Conservation (phyloP, 2,329 filamentous ascomycete genomes). For the Fusarium udum region DNA sequence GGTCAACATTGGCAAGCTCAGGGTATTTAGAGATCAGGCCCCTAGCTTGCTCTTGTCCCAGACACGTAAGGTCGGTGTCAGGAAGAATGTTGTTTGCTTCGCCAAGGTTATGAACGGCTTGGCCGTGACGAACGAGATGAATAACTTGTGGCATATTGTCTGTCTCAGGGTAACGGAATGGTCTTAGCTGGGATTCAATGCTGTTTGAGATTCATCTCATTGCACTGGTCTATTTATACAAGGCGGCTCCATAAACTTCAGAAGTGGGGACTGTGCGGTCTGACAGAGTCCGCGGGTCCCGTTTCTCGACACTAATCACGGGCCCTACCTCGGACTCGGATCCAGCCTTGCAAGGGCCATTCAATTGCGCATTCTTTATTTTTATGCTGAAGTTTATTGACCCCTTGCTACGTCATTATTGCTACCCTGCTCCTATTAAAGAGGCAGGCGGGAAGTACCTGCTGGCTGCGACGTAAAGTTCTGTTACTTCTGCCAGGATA, state of each 20-base stretch:
- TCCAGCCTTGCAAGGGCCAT: not conserved
- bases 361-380: accelerated
- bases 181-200: accelerated
- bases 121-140: not conserved
- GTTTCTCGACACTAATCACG: accelerated
- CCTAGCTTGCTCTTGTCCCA: not conserved
- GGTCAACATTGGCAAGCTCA: not conserved
- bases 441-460: not conserved
- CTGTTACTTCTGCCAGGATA: accelerated
- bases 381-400: accelerated
- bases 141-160: not conserved
- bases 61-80: not conserved
- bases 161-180: accelerated
- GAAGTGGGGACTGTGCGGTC: not conserved
- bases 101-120: not conserved
- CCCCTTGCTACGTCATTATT: not conserved
- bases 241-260: accelerated
- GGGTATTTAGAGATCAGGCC: not conserved
- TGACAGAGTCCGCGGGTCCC: not conserved
- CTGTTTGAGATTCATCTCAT: accelerated
- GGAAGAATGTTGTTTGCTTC: not conserved
- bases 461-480: not conserved
- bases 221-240: not conserved
- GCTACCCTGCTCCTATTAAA: not conserved
- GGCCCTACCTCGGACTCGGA: not conserved